Evolutionary conservation across 495 filamentous ascomycete genomes (phyloP).

Genomic region (Hypoxylon rickii): DNA sequence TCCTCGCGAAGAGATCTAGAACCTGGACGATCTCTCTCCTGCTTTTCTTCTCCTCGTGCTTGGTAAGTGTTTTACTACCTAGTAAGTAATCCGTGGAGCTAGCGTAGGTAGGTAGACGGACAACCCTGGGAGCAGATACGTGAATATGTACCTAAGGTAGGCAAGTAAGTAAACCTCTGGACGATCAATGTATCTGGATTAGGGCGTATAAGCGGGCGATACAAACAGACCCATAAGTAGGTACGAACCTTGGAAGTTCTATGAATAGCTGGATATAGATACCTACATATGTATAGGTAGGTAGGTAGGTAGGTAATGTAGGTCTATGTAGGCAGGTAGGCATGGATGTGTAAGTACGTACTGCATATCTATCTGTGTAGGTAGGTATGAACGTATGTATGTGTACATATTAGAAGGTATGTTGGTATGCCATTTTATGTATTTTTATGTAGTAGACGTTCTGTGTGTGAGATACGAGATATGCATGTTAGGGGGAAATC

Average conservation of each 20-base stretch:
- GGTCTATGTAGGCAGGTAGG: conserved; percentile 1
- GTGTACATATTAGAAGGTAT: neutral
- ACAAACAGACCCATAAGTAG: conserved; percentile 11
- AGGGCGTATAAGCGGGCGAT: conserved; percentile 18
- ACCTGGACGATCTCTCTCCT: conserved; percentile 23
- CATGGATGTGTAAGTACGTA: neutral
- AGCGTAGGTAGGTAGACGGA: too few relatives aligned
- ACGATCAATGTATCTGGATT: conserved; percentile 1
- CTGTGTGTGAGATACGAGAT: neutral
- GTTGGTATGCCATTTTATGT: too few relatives aligned
- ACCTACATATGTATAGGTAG: neutral
- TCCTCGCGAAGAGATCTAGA: conserved; percentile 37
- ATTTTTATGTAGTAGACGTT: too few relatives aligned
- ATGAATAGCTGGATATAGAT: too few relatives aligned
- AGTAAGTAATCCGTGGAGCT: conserved; percentile 1
- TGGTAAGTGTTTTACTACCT: conserved; percentile 9
- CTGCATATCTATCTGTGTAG: neutral
- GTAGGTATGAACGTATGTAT: conserved; percentile 8
- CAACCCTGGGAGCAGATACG: too few relatives aligned
- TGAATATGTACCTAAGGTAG: neutral
- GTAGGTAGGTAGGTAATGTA: neutral
- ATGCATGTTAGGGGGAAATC: conserved; percentile 11
- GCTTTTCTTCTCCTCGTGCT: conserved; percentile 1
- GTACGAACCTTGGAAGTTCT: conserved; percentile 1
- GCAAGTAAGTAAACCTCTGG: conserved; percentile 6